Percentiles rank a stretch among this genome's conserved stretches.
Evolutionary conservation across 106 monocot genomes (phyloP).

Genomic region (Amphibolis antarctica): DNA sequence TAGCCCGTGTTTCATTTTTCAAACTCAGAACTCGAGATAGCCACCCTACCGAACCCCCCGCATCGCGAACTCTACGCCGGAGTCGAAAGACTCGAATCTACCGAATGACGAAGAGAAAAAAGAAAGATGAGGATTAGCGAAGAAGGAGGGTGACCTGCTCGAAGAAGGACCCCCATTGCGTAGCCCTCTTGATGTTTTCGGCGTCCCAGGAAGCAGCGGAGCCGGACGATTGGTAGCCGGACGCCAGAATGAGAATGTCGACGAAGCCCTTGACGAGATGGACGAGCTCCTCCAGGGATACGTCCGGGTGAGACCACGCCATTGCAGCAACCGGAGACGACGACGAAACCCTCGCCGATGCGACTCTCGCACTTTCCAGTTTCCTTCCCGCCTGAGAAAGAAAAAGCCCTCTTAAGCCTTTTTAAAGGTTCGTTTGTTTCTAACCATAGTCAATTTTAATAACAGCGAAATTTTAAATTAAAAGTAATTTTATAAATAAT

Average conservation of each 20-base stretch:
- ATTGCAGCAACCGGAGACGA: too few relatives aligned
- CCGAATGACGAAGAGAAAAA: neutral
- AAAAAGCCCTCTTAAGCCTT: too few relatives aligned
- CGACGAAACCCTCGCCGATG: too few relatives aligned
- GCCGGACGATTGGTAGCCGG: slow-evolving; percentile 60
- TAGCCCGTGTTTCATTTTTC: too few relatives aligned
- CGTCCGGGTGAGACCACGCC: slow-evolving; percentile 46
- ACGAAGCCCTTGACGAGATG: slow-evolving; percentile 54
- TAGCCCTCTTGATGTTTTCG: slow-evolving; percentile 42
- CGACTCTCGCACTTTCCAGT: too few relatives aligned
- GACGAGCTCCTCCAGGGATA: slow-evolving; percentile 50
- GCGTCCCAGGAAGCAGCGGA: slow-evolving; percentile 47
- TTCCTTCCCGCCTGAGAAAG: too few relatives aligned
- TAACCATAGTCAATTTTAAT: too few relatives aligned
- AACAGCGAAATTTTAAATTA: too few relatives aligned
- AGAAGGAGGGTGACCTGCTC: slow-evolving; percentile 15
- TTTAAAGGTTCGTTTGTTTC: too few relatives aligned
- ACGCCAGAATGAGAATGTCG: slow-evolving; percentile 65
- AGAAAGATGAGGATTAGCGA: neutral
- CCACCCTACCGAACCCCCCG: too few relatives aligned
- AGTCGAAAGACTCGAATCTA: neutral
- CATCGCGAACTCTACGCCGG: neutral
- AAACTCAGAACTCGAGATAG: too few relatives aligned
- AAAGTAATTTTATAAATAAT: too few relatives aligned
- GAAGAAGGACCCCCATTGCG: slow-evolving; percentile 73